Percentiles rank a stretch among this genome's conserved stretches.
Evolutionary conservation across 2,329 filamentous ascomycete genomes (phyloP).

Genomic region (Torrubiella hemipterigena): DNA sequence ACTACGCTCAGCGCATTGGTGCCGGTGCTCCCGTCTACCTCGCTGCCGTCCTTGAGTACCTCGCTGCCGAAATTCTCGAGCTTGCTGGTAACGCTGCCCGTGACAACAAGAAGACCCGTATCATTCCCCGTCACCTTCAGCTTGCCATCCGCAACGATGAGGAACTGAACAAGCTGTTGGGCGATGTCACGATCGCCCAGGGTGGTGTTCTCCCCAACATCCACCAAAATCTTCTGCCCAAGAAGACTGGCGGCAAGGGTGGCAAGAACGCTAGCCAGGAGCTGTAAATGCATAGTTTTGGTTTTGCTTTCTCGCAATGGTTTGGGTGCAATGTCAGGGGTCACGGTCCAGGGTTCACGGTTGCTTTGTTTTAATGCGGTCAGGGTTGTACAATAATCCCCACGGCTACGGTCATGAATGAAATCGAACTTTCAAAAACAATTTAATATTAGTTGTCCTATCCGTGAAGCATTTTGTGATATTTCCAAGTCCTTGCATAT

Average conservation of each 20-base stretch:
- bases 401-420: constrained; percentile 56
- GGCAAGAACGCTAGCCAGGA: constrained; percentile 91
- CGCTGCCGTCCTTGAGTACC: constrained; percentile 94
- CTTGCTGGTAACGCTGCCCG: constrained; percentile 96
- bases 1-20: constrained; percentile 99
- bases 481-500: too few relatives aligned
- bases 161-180: constrained; percentile 97
- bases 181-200: constrained; percentile 92
- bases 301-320: constrained; percentile 44
- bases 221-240: constrained; percentile 94
- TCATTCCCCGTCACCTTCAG: constrained; percentile 97
- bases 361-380: constrained; percentile 43
- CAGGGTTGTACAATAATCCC: constrained; percentile 64
- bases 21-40: constrained; percentile 96
- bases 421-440: constrained; percentile 39
- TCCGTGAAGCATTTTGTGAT: not conserved
- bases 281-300: constrained; percentile 53
- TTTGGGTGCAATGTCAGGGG: constrained; percentile 72
- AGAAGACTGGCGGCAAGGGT: constrained; percentile 91
- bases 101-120: constrained; percentile 99
- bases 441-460: constrained; percentile 4
- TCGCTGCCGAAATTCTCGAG: constrained; percentile 97
- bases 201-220: constrained; percentile 96
- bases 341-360: constrained; percentile 64
- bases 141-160: constrained; percentile 99